A percentile compares a stretch with the other conserved stretches of the same genome.
Evolutionary conservation across 2,329 filamentous ascomycete species (phyloP).

Genomic region (Diaporthe destruens): DNA sequence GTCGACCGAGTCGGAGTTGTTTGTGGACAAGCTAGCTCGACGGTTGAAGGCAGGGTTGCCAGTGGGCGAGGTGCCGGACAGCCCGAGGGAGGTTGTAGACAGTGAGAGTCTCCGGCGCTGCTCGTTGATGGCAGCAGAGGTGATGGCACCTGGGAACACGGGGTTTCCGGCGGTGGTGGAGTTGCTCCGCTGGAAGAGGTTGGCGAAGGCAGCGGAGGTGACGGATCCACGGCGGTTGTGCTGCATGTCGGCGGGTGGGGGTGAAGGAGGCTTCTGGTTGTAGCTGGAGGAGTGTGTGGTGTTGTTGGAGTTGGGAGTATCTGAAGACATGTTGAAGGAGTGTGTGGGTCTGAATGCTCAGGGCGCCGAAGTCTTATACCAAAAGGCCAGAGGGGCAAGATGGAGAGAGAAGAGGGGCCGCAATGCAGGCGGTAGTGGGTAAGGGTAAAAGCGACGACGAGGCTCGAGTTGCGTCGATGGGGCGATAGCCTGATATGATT

Average conservation of each 20-base stretch:
- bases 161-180: slow-evolving; percentile 59
- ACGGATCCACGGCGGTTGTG: slow-evolving; percentile 67
- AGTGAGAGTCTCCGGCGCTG: slow-evolving; percentile 79
- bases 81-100: slow-evolving; percentile 67
- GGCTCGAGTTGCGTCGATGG: slow-evolving; percentile 29
- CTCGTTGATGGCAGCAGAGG: slow-evolving; percentile 63
- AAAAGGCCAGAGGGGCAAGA: neutral
- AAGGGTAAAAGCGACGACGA: slow-evolving; percentile 4
- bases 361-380: slow-evolving; percentile 32
- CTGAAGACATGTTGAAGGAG: slow-evolving; percentile 48
- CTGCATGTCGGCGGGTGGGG: slow-evolving; percentile 48
- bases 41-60: slow-evolving; percentile 64
- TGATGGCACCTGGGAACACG: slow-evolving; percentile 59
- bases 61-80: slow-evolving; percentile 79
- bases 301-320: slow-evolving; percentile 49
- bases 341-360: slow-evolving; percentile 21
- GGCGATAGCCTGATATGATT: slow-evolving; percentile 41
- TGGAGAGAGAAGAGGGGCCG: neutral
- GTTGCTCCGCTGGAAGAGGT: slow-evolving; percentile 70
- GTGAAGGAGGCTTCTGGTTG: slow-evolving; percentile 47
- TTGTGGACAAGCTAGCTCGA: slow-evolving; percentile 78
- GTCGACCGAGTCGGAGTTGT: slow-evolving; percentile 72
- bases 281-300: slow-evolving; percentile 45
- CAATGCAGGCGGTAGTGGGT: slow-evolving; percentile 28
- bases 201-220: slow-evolving; percentile 68